A percentile compares a stretch with the other conserved stretches of the same genome.
phyloP scores from a whole-genome alignment of 83 land plant species.

The Thuja plicata region DNA sequence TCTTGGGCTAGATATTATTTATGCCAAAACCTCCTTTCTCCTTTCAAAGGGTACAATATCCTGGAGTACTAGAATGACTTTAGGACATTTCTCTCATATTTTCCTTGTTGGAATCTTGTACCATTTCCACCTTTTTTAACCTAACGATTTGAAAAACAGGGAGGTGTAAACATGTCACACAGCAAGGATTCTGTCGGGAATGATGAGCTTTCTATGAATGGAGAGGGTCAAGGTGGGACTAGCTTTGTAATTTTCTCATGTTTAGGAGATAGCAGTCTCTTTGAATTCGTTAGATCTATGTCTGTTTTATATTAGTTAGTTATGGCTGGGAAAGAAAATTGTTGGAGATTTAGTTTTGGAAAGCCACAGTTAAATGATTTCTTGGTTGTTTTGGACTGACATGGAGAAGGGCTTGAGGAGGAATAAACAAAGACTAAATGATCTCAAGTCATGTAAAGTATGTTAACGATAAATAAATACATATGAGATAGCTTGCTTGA shows the following conservation, averaged over 20 bases:
- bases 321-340: not conserved
- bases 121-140: not conserved
- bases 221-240: not conserved
- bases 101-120: not conserved
- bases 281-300: too few relatives aligned
- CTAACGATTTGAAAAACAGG: too few relatives aligned
- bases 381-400: not conserved
- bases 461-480: too few relatives aligned
- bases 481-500: not conserved
- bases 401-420: not conserved
- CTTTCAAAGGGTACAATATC: not conserved
- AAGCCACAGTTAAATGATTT: not conserved
- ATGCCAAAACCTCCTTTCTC: not conserved
- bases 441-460: not conserved
- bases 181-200: not conserved
- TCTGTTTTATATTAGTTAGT: too few relatives aligned
- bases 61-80: not conserved
- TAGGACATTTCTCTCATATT: not conserved
- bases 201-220: not conserved
- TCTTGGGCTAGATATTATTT: not conserved
- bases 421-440: not conserved
- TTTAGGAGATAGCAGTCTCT: not conserved
- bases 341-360: not conserved
- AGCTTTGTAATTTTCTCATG: not conserved
- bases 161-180: not conserved